phyloP scores from a whole-genome alignment of 140 eudicot genomes.

The Stevia rebaudiana region DNA sequence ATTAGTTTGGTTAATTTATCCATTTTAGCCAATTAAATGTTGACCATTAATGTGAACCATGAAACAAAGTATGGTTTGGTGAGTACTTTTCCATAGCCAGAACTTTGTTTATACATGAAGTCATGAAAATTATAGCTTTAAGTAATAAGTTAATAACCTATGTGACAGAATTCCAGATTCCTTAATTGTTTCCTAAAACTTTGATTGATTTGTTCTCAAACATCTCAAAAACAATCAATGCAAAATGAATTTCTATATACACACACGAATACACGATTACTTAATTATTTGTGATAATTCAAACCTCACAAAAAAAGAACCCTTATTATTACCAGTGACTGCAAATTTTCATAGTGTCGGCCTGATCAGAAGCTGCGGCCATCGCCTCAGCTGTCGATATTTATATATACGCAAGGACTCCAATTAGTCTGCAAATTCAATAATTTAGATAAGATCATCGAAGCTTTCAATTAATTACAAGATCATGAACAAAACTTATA shows the following conservation, averaged over 20 bases:
- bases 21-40: not conserved
- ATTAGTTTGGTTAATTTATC: not conserved
- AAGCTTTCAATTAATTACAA: not conserved
- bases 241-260: too few relatives aligned
- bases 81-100: not conserved
- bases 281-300: too few relatives aligned
- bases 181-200: not conserved
- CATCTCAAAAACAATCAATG: too few relatives aligned
- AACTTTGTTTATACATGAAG: not conserved
- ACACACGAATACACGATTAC: too few relatives aligned
- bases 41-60: not conserved
- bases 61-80: not conserved
- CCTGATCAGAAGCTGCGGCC: conserved; percentile 15
- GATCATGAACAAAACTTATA: too few relatives aligned
- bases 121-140: not conserved
- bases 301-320: not conserved
- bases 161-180: not conserved
- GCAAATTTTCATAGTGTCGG: conserved; percentile 20
- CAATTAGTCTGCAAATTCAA: not conserved
- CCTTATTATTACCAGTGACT: conserved; percentile 22
- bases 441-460: not conserved
- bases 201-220: too few relatives aligned
- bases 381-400: not conserved
- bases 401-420: not conserved
- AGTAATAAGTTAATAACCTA: not conserved